Conservation (phyloP, 805 yeast genomes). For the Yarrowia hollandica region DNA sequence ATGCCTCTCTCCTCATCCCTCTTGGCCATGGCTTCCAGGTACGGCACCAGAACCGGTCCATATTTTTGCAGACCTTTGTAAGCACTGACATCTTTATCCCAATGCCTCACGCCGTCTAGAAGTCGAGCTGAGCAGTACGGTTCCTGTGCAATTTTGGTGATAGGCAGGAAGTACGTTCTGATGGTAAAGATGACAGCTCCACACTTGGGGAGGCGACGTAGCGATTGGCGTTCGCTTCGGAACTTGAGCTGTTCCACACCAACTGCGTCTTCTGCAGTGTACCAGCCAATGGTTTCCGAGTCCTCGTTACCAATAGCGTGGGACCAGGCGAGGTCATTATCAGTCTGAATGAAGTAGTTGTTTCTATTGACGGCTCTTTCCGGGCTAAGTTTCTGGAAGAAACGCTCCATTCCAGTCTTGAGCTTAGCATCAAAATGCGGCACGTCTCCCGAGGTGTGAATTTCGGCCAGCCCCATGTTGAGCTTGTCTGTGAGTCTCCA, state of each 20-base stretch:
- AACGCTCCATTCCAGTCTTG: slow-evolving; percentile 64
- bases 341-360: slow-evolving; percentile 62
- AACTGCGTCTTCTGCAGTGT: slow-evolving; percentile 55
- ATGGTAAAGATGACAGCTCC: slow-evolving; percentile 7
- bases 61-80: slow-evolving; percentile 61
- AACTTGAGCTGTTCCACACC: slow-evolving; percentile 47
- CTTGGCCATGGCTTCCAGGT: slow-evolving; percentile 49
- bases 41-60: slow-evolving; percentile 56
- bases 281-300: slow-evolving; percentile 59
- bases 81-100: slow-evolving; percentile 60
- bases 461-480: slow-evolving; percentile 54
- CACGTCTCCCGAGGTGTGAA: slow-evolving; percentile 68
- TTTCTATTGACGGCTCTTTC: slow-evolving; percentile 68
- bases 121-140: slow-evolving; percentile 7
- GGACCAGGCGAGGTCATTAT: slow-evolving; percentile 64
- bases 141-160: slow-evolving; percentile 2
- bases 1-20: slow-evolving; percentile 43
- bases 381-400: slow-evolving; percentile 55
- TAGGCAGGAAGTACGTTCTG: slow-evolving; percentile 10
- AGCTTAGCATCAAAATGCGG: slow-evolving; percentile 63
- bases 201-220: slow-evolving; percentile 3
- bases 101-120: slow-evolving; percentile 56
- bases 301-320: slow-evolving; percentile 55
- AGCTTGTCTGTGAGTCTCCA: slow-evolving; percentile 67
- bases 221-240: slow-evolving; percentile 2